These are phyloP conservation scores for Ogataea wickerhamii DNA, from an alignment of 805 yeast species.

Conservation along the genomic window DNA sequence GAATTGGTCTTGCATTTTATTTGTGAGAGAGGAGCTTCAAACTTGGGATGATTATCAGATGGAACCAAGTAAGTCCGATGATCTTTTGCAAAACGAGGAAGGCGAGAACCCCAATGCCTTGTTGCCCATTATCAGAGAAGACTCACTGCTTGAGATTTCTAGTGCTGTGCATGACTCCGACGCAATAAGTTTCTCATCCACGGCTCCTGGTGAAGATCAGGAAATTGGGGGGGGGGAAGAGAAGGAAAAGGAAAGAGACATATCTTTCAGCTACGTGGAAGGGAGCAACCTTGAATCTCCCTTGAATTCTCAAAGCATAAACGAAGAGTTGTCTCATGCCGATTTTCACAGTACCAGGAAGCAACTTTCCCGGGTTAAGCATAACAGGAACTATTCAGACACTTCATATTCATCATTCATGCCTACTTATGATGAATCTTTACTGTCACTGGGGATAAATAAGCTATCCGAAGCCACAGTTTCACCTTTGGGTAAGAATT, in stretches of 20 bases:
- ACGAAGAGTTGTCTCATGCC: conserved; percentile 13
- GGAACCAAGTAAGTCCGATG: background rate
- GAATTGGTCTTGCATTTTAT: no score
- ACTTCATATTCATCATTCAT: conserved; percentile 24
- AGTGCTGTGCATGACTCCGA: background rate
- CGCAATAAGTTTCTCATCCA: background rate
- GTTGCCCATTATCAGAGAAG: background rate
- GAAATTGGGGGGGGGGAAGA: background rate
- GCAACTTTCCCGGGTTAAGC: conserved; percentile 8
- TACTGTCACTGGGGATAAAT: conserved; percentile 37
- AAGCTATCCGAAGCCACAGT: conserved; percentile 36
- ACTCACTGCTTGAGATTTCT: background rate
- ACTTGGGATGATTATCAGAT: background rate
- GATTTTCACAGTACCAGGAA: conserved; percentile 4
- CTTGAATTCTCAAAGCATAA: conserved; percentile 14
- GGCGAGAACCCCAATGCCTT: background rate
- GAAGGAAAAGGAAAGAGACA: background rate
- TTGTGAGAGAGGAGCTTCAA: background rate
- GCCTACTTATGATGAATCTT: conserved; percentile 36
- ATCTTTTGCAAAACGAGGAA: background rate
- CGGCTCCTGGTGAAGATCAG: background rate
- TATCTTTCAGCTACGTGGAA: background rate
- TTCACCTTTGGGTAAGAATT: conserved; percentile 66
- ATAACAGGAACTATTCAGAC: conserved; percentile 23
- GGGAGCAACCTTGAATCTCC: conserved; percentile 3